Percentiles rank a stretch among this genome's conserved stretches.
Conservation (phyloP, 768 basidiomycete species). For the Calocybe gangraenosa region DNA sequence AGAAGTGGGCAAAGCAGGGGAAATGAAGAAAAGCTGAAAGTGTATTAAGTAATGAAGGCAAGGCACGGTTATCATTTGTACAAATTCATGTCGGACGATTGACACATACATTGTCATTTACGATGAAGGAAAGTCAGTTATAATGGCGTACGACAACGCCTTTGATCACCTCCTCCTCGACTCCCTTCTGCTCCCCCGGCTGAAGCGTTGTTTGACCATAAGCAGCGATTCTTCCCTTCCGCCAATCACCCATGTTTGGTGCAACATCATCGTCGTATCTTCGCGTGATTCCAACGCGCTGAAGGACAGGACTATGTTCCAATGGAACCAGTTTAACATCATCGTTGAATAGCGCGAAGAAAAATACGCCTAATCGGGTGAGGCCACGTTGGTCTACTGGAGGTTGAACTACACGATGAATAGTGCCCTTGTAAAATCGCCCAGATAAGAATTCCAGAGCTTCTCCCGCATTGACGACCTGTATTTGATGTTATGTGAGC, state of each 20-base stretch:
- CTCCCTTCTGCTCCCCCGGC: slow-evolving; percentile 28
- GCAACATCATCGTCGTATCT: slow-evolving; percentile 30
- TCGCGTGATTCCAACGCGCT: slow-evolving; percentile 29
- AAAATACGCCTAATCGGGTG: slow-evolving; percentile 44
- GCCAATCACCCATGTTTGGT: slow-evolving; percentile 38
- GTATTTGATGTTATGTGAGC: background rate
- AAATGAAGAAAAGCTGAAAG: too few species aligned
- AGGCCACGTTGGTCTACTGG: slow-evolving; percentile 39
- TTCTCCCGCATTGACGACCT: slow-evolving; percentile 47
- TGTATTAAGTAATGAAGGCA: too few species aligned
- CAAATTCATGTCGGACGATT: too few species aligned
- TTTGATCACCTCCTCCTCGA: slow-evolving; percentile 42
- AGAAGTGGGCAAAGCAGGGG: background rate
- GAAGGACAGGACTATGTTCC: slow-evolving; percentile 37
- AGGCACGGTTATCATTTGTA: too few species aligned
- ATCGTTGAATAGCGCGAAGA: slow-evolving; percentile 43
- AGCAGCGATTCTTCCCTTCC: slow-evolving; percentile 33
- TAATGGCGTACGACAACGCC: slow-evolving; percentile 46
- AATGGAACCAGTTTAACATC: slow-evolving; percentile 36
- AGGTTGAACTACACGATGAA: slow-evolving; percentile 47
- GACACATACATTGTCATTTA: too few species aligned
- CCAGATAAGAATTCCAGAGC: slow-evolving; percentile 45
- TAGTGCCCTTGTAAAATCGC: slow-evolving; percentile 44
- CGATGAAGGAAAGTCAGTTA: slow-evolving; percentile 33
- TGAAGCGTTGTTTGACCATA: slow-evolving; percentile 36